Evolutionary conservation across 1,284 basidiomycete species (phyloP).

Genomic region (Boletus holoroseus): DNA sequence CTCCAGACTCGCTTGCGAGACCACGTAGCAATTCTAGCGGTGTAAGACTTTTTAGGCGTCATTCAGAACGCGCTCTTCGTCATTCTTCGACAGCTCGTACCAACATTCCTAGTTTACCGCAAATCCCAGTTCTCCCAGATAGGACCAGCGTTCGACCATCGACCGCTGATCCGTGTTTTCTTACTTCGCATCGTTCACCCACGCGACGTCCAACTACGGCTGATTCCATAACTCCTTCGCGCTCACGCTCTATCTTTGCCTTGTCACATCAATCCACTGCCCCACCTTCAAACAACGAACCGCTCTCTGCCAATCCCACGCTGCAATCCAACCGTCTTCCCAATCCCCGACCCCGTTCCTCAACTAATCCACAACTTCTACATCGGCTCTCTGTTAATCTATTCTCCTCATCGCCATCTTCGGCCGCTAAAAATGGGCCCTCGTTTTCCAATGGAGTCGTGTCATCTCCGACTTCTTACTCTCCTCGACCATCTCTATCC

Average conservation of each 20-base stretch:
- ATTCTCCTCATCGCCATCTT: slow-evolving; percentile 47
- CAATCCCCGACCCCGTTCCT: slow-evolving; percentile 46
- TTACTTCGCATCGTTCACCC: slow-evolving; percentile 8
- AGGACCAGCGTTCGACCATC: slow-evolving; percentile 15
- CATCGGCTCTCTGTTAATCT: slow-evolving; percentile 67
- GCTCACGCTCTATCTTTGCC: slow-evolving; percentile 27
- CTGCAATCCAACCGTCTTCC: slow-evolving; percentile 13
- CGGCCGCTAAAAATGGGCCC: slow-evolving; percentile 29
- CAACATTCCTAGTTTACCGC: slow-evolving; percentile 17
- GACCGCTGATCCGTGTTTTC: slow-evolving; percentile 19
- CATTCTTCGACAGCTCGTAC: slow-evolving; percentile 16
- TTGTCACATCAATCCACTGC: slow-evolving; percentile 19
- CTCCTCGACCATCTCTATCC: slow-evolving; percentile 45
- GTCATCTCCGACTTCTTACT: slow-evolving; percentile 37
- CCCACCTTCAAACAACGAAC: slow-evolving; percentile 17
- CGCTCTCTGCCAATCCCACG: slow-evolving; percentile 10
- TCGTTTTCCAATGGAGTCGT: slow-evolving; percentile 22
- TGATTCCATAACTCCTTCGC: slow-evolving; percentile 23
- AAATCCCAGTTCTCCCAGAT: slow-evolving; percentile 1
- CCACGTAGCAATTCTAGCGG: slow-evolving; percentile 30
- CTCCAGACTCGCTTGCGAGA: slow-evolving; percentile 26
- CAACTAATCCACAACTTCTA: slow-evolving; percentile 66
- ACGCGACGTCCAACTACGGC: slow-evolving; percentile 30
- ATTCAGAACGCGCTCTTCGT: slow-evolving; percentile 42
- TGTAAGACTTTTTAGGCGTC: slow-evolving; percentile 44